These are phyloP conservation scores for Penicillium desertorum DNA, from an alignment of 495 filamentous ascomycete genomes.

Conservation along the genomic window DNA sequence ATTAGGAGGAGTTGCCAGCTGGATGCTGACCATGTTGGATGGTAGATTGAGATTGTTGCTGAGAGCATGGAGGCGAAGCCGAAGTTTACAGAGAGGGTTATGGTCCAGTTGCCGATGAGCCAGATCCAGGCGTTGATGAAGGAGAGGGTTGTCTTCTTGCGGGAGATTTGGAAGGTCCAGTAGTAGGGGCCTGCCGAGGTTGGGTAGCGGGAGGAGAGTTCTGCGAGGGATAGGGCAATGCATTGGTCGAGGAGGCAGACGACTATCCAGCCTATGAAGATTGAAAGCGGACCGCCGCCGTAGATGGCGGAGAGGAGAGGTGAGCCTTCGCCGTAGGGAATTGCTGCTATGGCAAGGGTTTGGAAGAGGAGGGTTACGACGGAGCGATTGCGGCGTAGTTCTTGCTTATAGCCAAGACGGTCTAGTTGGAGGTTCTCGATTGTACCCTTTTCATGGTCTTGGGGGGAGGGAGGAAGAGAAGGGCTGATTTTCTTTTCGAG, in stretches of 20 bases:
- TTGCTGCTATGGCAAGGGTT: constrained; percentile 43
- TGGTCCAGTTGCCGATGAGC: constrained; percentile 68
- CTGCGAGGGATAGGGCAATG: constrained; percentile 45
- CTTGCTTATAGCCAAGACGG: constrained; percentile 39
- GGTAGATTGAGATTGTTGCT: constrained; percentile 56
- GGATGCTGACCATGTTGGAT: constrained; percentile 52
- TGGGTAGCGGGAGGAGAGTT: constrained; percentile 51
- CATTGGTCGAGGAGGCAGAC: constrained; percentile 41
- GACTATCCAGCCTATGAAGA: constrained; percentile 47
- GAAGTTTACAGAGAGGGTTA: constrained; percentile 68
- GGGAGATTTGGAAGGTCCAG: constrained; percentile 47
- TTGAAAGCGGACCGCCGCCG: constrained; percentile 42
- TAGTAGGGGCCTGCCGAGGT: constrained; percentile 53
- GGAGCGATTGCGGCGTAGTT: constrained; percentile 41
- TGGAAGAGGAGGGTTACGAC: constrained; percentile 39
- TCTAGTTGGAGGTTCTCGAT: constrained; percentile 29
- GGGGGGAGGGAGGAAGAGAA: neutral
- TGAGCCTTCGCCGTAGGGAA: constrained; percentile 50
- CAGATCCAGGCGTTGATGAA: constrained; percentile 70
- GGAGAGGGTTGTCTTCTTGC: constrained; percentile 45
- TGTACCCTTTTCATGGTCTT: constrained; percentile 20
- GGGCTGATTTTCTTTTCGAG: neutral
- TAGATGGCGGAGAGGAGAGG: constrained; percentile 46
- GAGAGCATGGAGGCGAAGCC: constrained; percentile 61
- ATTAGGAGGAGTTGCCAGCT: constrained; percentile 60